Evolutionary conservation across 2,329 filamentous ascomycete genomes (phyloP), one percentile per base, ranked within the genome.

Genomic region (Ophiostoma fasciatum): DNA sequence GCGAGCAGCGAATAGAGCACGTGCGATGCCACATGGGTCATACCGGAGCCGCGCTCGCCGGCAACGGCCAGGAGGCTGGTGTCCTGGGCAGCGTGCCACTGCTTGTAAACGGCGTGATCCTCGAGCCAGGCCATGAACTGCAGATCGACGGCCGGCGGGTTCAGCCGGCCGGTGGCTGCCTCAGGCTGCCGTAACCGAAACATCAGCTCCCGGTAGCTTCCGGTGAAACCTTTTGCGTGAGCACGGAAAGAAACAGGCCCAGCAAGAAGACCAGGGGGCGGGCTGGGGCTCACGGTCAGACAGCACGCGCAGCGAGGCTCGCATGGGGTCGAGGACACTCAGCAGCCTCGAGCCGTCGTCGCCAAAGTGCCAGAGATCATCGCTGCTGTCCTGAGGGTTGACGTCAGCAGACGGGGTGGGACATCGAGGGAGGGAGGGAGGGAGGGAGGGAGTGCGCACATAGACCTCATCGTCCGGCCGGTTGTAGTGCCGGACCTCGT

Each of bases 291-390:
- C n/a, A n/a, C n/a, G n/a, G n/a, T n/a, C n/a, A n/a, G n/a, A n/a
- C n/a, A n/a, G n/a, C 11, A 7, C 15, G 19, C 27, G 33, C 15
- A 36, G 11, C 17, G 28, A 14, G 28, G 28, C 35, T 12, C 28
- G 23, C n/a, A 26, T 19, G 35, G 11, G 6, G 17, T 29, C 26
- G 9, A 26, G 20, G 12, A 36, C 20, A 4, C 25, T 6, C 5
- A 22, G 12, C 28, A 36, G 12, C n/a, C 20, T 14, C 15, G 35
- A 4, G 12, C 19, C 22, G 21, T 31, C 36, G 8, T 38, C 17
- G 4, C 15, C 26, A 28, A 38, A 38, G 28, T 31, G n/a, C 31
- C 31, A 34, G 20, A 31, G 36, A 26, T 38, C 31, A 7, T 35
- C 20, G n/a, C 15, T 4, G 10, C 12, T 13, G 13, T 22, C 17